phyloP scores from a whole-genome alignment of 2,329 filamentous ascomycete genomes.

The Ophiostoma fasciatum region DNA sequence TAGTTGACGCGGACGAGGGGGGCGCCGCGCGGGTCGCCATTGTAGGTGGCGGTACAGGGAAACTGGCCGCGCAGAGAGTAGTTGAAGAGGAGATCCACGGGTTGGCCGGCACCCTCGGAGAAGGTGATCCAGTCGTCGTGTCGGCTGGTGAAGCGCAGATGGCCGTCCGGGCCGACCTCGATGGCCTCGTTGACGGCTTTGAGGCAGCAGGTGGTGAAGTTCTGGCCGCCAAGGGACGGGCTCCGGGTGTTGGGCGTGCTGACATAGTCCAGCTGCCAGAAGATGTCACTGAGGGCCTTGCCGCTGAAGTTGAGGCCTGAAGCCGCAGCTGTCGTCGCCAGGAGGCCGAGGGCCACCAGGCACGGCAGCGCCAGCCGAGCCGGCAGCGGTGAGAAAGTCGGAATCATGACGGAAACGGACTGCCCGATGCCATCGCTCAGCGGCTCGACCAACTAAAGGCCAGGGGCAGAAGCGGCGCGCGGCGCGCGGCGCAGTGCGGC shows the following conservation, averaged over 20 bases:
- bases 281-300: constrained; percentile 1
- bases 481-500: too few relatives aligned
- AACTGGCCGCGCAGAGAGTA: constrained; percentile 10
- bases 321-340: too few relatives aligned
- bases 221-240: constrained; percentile 12
- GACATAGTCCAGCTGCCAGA: constrained; percentile 9
- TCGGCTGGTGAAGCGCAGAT: constrained; percentile 3
- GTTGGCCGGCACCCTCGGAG: constrained; percentile 1
- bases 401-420: too few relatives aligned
- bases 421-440: too few relatives aligned
- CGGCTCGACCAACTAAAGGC: too few relatives aligned
- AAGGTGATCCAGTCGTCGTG: constrained; percentile 7
- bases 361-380: too few relatives aligned
- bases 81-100: constrained; percentile 6
- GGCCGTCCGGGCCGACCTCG: constrained; percentile 6
- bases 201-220: constrained; percentile 16
- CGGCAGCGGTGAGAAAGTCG: too few relatives aligned
- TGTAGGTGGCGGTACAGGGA: constrained; percentile 14
- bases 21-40: constrained; percentile 10
- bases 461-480: too few relatives aligned
- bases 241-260: not conserved
- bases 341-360: too few relatives aligned
- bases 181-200: constrained; percentile 13
- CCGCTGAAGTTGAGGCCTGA: too few relatives aligned
- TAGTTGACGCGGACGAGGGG: constrained; percentile 13